Conservation (phyloP, 306 rosid genomes). For the Lathyrus tuberosus region DNA sequence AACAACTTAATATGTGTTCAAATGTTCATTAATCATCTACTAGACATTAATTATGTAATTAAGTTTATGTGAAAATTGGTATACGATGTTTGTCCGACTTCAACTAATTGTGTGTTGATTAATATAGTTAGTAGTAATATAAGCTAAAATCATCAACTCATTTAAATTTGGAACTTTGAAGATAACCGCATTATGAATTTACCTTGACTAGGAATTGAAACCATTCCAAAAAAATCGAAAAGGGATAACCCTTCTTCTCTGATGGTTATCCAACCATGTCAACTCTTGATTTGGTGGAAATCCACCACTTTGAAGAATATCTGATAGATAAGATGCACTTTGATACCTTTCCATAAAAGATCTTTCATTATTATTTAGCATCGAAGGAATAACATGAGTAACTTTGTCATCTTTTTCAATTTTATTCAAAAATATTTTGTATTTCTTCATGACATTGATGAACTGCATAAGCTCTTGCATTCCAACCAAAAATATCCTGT, state of each 20-base stretch:
- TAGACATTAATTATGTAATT: too few relatives aligned
- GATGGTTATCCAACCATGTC: conserved; percentile 19
- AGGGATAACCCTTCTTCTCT: conserved; percentile 44
- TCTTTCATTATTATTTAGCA: background rate
- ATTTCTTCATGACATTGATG: conserved; percentile 69
- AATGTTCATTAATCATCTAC: too few relatives aligned
- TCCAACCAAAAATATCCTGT: conserved; percentile 58
- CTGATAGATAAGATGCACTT: conserved; percentile 44
- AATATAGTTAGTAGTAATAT: too few relatives aligned
- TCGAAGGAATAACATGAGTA: background rate
- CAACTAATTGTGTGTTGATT: too few relatives aligned
- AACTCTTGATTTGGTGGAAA: conserved; percentile 25
- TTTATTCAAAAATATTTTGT: conserved; percentile 45
- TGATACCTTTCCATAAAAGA: conserved; percentile 11
- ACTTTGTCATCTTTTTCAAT: background rate
- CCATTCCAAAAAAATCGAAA: conserved; percentile 50
- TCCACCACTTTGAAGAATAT: conserved; percentile 22
- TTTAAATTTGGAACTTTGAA: too few relatives aligned
- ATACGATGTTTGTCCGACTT: too few relatives aligned
- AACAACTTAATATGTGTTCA: too few relatives aligned
- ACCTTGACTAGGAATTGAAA: conserved; percentile 54
- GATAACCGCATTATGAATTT: conserved; percentile 3
- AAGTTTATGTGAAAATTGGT: too few relatives aligned
- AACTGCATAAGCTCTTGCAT: conserved; percentile 61
- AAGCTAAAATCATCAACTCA: too few relatives aligned